Evolutionary conservation across 495 filamentous ascomycete species (phyloP).

Genomic region (Chaetomidium leptoderma): DNA sequence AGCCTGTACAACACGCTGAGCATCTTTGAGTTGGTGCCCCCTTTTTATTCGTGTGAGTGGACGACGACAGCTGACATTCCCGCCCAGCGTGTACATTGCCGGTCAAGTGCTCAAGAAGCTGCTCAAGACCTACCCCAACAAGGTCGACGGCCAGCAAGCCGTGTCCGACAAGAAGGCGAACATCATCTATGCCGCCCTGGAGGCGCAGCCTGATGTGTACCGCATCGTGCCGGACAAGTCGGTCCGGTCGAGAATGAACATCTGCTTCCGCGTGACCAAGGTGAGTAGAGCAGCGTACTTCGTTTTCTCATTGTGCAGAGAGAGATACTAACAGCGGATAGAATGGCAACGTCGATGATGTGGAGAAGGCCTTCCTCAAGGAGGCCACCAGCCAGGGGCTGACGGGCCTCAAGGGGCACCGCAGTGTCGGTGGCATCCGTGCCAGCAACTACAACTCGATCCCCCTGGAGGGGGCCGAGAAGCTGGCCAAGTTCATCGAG

Average conservation of each 20-base stretch:
- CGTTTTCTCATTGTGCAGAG: neutral
- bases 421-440: constrained; percentile 70
- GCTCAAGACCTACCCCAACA: constrained; percentile 55
- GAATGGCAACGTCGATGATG: constrained; percentile 53
- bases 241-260: constrained; percentile 82
- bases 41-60: neutral
- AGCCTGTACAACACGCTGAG: constrained; percentile 91
- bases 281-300: constrained; percentile 21
- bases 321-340: constrained; percentile 15
- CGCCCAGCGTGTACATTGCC: constrained; percentile 68
- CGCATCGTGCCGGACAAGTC: constrained; percentile 66
- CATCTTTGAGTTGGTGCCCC: constrained; percentile 68
- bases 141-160: constrained; percentile 66
- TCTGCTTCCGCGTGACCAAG: constrained; percentile 73
- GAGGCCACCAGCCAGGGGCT: constrained; percentile 61
- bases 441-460: constrained; percentile 65
- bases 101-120: constrained; percentile 74
- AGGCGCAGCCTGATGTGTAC: constrained; percentile 65
- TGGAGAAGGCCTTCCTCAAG: constrained; percentile 73
- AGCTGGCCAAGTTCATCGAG: constrained; percentile 54
- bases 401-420: constrained; percentile 73
- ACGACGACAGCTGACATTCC: constrained; percentile 4
- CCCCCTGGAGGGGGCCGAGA: constrained; percentile 52
- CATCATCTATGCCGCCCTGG: constrained; percentile 68
- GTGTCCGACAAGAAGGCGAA: constrained; percentile 67